phyloP scores from a whole-genome alignment of 768 basidiomycete species.

The Tremella fuciformis region DNA sequence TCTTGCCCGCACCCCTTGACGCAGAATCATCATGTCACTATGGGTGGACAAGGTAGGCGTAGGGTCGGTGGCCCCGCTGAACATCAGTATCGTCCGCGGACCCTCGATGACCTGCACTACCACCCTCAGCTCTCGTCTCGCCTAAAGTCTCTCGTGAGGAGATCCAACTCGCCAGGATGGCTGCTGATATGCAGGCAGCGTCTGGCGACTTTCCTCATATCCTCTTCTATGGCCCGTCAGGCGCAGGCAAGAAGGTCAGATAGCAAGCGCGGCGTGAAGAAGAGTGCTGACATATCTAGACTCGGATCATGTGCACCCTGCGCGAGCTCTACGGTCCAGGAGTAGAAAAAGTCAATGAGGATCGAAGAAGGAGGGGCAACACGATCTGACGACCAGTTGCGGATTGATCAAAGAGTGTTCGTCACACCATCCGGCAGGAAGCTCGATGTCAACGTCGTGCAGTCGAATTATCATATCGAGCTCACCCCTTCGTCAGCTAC shows the following conservation, averaged over 20 bases:
- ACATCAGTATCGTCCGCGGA: constrained; percentile 74
- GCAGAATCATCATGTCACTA: constrained; percentile 51
- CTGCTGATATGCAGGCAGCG: constrained; percentile 59
- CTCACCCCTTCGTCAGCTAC: constrained; percentile 81
- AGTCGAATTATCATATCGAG: constrained; percentile 96
- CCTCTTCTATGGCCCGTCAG: constrained; percentile 94
- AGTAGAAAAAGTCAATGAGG: constrained; percentile 84
- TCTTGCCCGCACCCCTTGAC: too few relatives aligned
- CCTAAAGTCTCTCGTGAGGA: constrained; percentile 68
- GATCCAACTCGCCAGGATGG: not conserved
- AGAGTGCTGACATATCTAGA: constrained; percentile 53
- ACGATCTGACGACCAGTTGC: constrained; percentile 58
- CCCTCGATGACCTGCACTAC: constrained; percentile 82
- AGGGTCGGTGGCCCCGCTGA: not conserved
- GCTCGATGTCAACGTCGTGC: constrained; percentile 92
- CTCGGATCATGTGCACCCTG: constrained; percentile 83
- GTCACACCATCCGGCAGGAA: constrained; percentile 89
- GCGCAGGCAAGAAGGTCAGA: constrained; percentile 82
- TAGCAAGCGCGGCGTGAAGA: not conserved
- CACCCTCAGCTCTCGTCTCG: constrained; percentile 76
- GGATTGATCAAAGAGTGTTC: constrained; percentile 96
- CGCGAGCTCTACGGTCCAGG: constrained; percentile 85
- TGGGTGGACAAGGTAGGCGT: constrained; percentile 61
- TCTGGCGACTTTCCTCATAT: constrained; percentile 96
- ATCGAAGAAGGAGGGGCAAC: not conserved